Evolutionary conservation across 768 basidiomycete species (phyloP).

Genomic region (Pulveroboletus sp.): DNA sequence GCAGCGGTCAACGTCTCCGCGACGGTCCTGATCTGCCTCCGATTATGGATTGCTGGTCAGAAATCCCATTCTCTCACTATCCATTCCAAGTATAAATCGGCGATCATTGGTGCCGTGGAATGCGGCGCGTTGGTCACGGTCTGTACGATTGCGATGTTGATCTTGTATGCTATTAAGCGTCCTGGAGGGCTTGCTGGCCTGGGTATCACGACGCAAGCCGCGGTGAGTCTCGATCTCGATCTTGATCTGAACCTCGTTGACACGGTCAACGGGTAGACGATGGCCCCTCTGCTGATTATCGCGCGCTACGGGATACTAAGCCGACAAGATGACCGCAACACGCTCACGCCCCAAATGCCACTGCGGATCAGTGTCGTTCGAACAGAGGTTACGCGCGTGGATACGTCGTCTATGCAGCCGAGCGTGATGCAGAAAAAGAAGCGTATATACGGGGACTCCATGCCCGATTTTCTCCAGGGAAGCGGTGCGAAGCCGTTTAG

Average conservation of each 20-base stretch:
- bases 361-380: constrained; percentile 12
- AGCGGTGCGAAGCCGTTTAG: constrained; percentile 3
- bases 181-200: constrained; percentile 13
- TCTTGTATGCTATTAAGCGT: constrained; percentile 4
- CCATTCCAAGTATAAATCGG: constrained; percentile 16
- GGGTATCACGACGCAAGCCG: constrained; percentile 18
- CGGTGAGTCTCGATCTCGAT: constrained; percentile 8
- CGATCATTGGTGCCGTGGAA: constrained; percentile 17
- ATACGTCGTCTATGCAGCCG: neutral
- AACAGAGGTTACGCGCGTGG: constrained; percentile 8
- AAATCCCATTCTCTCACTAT: neutral
- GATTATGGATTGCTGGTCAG: constrained; percentile 14
- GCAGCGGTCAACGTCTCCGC: constrained; percentile 15
- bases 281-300: constrained; percentile 16
- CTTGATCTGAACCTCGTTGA: too few relatives aligned
- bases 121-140: constrained; percentile 21
- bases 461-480: neutral
- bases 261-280: too few relatives aligned
- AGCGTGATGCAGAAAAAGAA: too few relatives aligned
- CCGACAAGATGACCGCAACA: neutral
- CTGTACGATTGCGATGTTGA: constrained; percentile 12
- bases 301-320: constrained; percentile 14
- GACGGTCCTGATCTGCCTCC: constrained; percentile 15
- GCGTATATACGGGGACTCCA: neutral
- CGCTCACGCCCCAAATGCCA: constrained; percentile 7